These are phyloP conservation scores for Apiospora kogelbergensis DNA, from an alignment of 2,329 filamentous ascomycete species.

Conservation along the genomic window DNA sequence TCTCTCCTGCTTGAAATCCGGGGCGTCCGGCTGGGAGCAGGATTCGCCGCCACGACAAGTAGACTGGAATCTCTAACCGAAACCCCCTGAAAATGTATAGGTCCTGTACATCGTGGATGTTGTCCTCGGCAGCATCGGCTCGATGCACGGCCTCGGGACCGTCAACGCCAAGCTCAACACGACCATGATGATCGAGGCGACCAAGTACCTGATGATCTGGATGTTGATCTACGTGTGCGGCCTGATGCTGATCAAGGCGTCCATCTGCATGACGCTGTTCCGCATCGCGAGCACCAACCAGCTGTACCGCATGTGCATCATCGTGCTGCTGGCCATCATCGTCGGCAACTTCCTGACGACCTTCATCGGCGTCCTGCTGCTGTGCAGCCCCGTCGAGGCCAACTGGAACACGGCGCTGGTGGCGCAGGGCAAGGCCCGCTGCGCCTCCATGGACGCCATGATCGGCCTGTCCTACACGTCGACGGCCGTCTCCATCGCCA, in stretches of 20 bases:
- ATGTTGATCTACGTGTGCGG: constrained; percentile 27
- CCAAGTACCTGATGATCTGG: constrained; percentile 27
- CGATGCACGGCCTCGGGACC: constrained; percentile 23
- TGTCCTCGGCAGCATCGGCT: constrained; percentile 14
- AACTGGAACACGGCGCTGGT: constrained; percentile 31
- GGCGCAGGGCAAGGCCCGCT: constrained; percentile 21
- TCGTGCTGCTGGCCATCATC: constrained; percentile 19
- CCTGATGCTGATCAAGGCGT: constrained; percentile 30
- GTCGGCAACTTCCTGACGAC: constrained; percentile 30
- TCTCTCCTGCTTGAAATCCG: too few relatives aligned
- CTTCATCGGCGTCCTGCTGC: constrained; percentile 31
- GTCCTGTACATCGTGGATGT: constrained; percentile 16
- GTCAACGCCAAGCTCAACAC: constrained; percentile 22
- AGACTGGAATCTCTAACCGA: not conserved
- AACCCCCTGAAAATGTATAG: not conserved
- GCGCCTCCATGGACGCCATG: constrained; percentile 22
- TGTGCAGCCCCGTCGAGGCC: constrained; percentile 31
- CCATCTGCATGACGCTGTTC: constrained; percentile 36
- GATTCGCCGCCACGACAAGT: not conserved
- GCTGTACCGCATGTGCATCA: constrained; percentile 22
- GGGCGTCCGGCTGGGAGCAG: not conserved
- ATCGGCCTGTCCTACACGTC: constrained; percentile 28
- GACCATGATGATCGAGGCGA: constrained; percentile 19
- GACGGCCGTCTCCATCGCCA: constrained; percentile 32
- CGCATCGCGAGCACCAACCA: constrained; percentile 28